Evolutionary conservation across 2,329 filamentous ascomycete species (phyloP).

Genomic region (Zasmidium citrigriseum): DNA sequence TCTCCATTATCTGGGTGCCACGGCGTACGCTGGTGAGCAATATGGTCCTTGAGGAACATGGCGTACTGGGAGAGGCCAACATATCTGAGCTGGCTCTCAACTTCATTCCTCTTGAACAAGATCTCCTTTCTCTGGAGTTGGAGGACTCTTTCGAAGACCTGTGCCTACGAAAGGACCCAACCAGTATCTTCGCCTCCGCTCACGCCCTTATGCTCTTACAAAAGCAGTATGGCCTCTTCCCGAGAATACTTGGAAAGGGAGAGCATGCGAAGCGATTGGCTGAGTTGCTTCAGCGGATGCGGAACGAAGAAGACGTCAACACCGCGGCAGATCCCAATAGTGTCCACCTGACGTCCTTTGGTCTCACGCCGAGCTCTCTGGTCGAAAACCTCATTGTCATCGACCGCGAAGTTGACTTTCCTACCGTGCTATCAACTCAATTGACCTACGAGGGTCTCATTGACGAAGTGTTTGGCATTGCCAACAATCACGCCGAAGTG

Average conservation of each 20-base stretch:
- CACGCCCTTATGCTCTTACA: slow-evolving; percentile 94
- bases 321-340: slow-evolving; percentile 38
- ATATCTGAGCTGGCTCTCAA: slow-evolving; percentile 83
- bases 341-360: slow-evolving; percentile 56
- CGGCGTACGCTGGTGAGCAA: slow-evolving; percentile 89
- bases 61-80: slow-evolving; percentile 88
- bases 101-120: slow-evolving; percentile 89
- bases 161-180: slow-evolving; percentile 87
- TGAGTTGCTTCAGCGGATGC: slow-evolving; percentile 85
- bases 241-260: slow-evolving; percentile 90
- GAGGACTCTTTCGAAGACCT: slow-evolving; percentile 84
- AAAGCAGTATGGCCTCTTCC: slow-evolving; percentile 87
- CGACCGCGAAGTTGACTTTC: slow-evolving; percentile 91
- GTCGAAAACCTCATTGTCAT: slow-evolving; percentile 93
- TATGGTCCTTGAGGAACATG: slow-evolving; percentile 86
- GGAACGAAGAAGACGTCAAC: slow-evolving; percentile 76
- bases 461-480: slow-evolving; percentile 89
- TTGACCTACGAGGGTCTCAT: slow-evolving; percentile 95
- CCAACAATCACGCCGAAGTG: slow-evolving; percentile 89
- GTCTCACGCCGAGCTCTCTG: slow-evolving; percentile 79
- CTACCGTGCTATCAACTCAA: slow-evolving; percentile 88
- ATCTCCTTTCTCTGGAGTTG: slow-evolving; percentile 87
- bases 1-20: slow-evolving; percentile 95
- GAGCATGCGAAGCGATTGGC: slow-evolving; percentile 89
- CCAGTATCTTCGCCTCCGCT: slow-evolving; percentile 83